Evolutionary conservation across 2,329 filamentous ascomycete genomes (phyloP), one percentile per base, ranked within the genome.

Genomic region (Calonectria pseudoreteaudii): DNA sequence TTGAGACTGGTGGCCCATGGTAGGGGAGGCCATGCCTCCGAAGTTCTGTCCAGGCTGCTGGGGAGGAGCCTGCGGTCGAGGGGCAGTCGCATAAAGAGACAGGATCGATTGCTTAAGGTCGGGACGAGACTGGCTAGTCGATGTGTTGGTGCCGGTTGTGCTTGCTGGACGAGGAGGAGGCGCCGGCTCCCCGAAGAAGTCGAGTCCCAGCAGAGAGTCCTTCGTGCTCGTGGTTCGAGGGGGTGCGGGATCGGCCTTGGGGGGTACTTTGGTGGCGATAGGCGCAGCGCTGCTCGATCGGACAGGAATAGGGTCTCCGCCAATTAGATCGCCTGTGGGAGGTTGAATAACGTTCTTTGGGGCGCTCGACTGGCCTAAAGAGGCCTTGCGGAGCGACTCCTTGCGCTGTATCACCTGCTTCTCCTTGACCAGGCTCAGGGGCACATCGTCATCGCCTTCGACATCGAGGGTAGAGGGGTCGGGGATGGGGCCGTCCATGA

Each of bases 81-180:
- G 94, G 7, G 92, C 91, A 10, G 95, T 94, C 14, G 96, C 95
- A 83, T 99, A 99, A 20, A 99, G 90, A 10, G 97, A 99, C 64
- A 99, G 87, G 74, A 99, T 99, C 3, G 96, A 98, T 85, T 98
- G 96, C 86, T 99, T 99, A 74, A 99, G 88, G 82, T 99, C 97
- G 3, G 96, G 96, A 75, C 97, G 90, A 58, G 95, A 97, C 79
- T 94, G 93, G 16, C 90, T 89, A 23, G 88, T 88, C 4, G 89
- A 83, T 7, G 90, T 89, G 58, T 90, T 86, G 16, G 92, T 90
- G 23, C 93, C 92, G 6, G 93, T 91, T 26, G 95, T 95, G 85
- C 95, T 98, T 8, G 94, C 91, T n/a, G 96, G 94, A 68, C 95
- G 91, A 68, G 93, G 92, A n/a, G 95, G 91, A 13, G 94, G 89